Evolutionary conservation across 306 rosid species (phyloP).

Genomic region (Oemleria cerasiformis): DNA sequence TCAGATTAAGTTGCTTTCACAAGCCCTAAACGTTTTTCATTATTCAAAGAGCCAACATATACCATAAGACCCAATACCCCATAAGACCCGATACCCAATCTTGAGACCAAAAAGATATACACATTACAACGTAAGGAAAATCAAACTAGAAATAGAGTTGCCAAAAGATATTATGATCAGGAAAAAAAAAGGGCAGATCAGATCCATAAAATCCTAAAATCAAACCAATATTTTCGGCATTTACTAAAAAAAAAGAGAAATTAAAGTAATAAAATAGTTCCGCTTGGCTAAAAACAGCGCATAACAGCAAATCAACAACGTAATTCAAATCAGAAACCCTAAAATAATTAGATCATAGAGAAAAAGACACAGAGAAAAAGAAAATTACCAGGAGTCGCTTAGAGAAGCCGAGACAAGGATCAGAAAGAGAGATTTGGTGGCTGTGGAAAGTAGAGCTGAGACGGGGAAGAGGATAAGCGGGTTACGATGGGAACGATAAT

Average conservation of each 20-base stretch:
- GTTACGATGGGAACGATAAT: not conserved
- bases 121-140: not conserved
- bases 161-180: not conserved
- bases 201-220: constrained; percentile 6
- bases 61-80: too few species aligned
- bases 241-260: not conserved
- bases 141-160: not conserved
- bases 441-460: too few species aligned
- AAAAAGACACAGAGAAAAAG: not conserved
- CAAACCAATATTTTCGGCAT: not conserved
- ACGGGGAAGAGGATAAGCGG: not conserved
- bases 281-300: too few species aligned
- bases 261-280: too few species aligned
- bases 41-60: not conserved
- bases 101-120: not conserved
- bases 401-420: not conserved
- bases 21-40: not conserved
- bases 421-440: not conserved
- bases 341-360: not conserved
- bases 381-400: not conserved
- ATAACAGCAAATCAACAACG: not conserved
- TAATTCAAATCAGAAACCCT: not conserved
- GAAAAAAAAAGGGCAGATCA: not conserved
- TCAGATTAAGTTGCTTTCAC: not conserved
- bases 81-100: too few species aligned